Evolutionary conservation across 345 rosid genomes (phyloP), one percentile per base, ranked within the genome.

Genomic region (Isatis tinctoria): DNA sequence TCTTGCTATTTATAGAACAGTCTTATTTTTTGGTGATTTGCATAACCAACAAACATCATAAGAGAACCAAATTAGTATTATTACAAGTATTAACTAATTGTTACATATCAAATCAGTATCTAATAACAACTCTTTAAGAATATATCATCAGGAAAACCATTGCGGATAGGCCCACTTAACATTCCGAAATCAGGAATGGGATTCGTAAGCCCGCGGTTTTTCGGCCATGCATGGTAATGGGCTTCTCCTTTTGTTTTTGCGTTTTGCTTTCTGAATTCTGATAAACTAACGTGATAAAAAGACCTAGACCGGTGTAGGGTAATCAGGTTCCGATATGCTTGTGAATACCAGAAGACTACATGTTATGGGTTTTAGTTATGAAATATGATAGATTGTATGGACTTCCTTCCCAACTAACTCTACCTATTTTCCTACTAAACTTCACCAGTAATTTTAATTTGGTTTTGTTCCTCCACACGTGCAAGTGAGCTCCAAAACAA

Each of bases 151-250:
- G 11, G 30, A 22, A 49, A 49, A 49, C 10, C 57, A 12, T 24
- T 13, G 22, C 13, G 1, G 61, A 17, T 33, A 57, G 33, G 61
- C 27, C 63, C 37, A 54, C 37, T 48, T 44, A 44, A n/a, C n/a
- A n/a, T n/a, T n/a, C n/a, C n/a, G n/a, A 30, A 48, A 9, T 16
- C 8, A 32, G 12, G 40, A 20, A 20, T 8, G 6, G 63, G 40
- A 5, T 35, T 58, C 17, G 43, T 33, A 58, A 58, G 26, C 41
- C 41, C 13, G 9, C 24, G 4, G 8, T 26, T 3, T 33, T 32
- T 11, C 4, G 79, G 87, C 60, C 57, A 48, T 41, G 17, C 45
- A 41, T 43, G 47, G 49, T 44, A 91, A 87, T 70, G 78, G 87
- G 83, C 75, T 87, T 26, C 70, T 89, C 45, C 16, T 39, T 39